phyloP scores from a whole-genome alignment of 2,329 filamentous ascomycete genomes.

The Penicillium hordei region DNA sequence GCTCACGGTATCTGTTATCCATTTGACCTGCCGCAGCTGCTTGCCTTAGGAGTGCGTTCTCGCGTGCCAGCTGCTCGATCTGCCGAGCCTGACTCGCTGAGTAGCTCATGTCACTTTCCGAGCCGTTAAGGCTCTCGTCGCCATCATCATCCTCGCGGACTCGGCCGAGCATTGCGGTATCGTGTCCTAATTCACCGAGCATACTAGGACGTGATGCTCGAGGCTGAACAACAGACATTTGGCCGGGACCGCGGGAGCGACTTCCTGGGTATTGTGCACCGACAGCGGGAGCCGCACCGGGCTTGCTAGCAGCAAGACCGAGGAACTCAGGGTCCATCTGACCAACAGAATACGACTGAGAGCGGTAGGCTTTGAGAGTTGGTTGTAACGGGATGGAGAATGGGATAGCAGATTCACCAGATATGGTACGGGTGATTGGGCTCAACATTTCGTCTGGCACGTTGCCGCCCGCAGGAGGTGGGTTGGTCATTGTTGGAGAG shows the following conservation, averaged over 20 bases:
- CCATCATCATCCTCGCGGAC: conserved; percentile 52
- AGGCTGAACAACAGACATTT: conserved; percentile 71
- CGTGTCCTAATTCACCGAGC: conserved; percentile 48
- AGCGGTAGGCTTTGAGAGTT: conserved; percentile 88
- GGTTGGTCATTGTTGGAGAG: conserved; percentile 65
- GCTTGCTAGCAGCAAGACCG: conserved; percentile 35
- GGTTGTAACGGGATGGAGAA: conserved; percentile 87
- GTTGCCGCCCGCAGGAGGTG: conserved; percentile 49
- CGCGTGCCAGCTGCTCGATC: conserved; percentile 49
- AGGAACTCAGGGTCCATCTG: conserved; percentile 71
- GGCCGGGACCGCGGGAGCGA: conserved; percentile 43
- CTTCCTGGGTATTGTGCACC: conserved; percentile 27
- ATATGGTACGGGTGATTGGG: conserved; percentile 44
- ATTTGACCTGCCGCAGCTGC: conserved; percentile 43
- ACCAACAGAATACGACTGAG: conserved; percentile 94
- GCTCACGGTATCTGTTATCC: conserved; percentile 42
- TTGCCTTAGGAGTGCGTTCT: conserved; percentile 50
- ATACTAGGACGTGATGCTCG: conserved; percentile 65
- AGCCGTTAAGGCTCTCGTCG: conserved; percentile 40
- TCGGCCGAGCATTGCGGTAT: conserved; percentile 47
- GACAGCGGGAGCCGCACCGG: conserved; percentile 24
- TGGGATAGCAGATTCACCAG: conserved; percentile 64
- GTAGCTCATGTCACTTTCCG: conserved; percentile 41
- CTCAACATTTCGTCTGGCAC: conserved; percentile 56
- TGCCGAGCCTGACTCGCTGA: conserved; percentile 44